Evolutionary conservation across 345 rosid genomes (phyloP).

Genomic region (Salix koriyanagi): DNA sequence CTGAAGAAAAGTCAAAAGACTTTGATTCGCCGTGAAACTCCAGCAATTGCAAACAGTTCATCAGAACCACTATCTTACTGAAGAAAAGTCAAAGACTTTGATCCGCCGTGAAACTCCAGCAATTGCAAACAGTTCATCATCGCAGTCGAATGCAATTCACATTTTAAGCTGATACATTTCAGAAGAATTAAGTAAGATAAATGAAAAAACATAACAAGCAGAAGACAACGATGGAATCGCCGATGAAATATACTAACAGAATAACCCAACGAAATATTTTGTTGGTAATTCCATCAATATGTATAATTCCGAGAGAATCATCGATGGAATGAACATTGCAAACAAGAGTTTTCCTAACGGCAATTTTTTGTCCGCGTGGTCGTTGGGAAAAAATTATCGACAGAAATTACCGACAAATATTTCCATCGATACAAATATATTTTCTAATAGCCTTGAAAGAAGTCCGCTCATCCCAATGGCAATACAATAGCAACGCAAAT

Average conservation of each 20-base stretch:
- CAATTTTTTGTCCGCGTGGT: too few species aligned
- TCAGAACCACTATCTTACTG: slow-evolving; percentile 72
- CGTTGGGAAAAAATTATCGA: too few species aligned
- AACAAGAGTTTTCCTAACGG: too few species aligned
- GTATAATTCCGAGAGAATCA: too few species aligned
- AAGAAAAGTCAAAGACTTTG: slow-evolving; percentile 89
- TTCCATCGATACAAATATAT: too few species aligned
- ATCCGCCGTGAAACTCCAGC: slow-evolving; percentile 97
- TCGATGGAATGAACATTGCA: too few species aligned
- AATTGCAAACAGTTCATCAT: slow-evolving; percentile 92
- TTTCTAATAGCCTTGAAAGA: too few species aligned
- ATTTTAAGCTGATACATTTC: slow-evolving; percentile 9
- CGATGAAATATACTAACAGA: accelerated
- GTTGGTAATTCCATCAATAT: too few species aligned
- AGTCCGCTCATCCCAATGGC: too few species aligned
- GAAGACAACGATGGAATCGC: background rate
- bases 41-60: slow-evolving; percentile 95
- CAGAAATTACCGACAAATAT: too few species aligned
- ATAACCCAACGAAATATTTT: too few species aligned
- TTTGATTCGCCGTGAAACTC: slow-evolving; percentile 93
- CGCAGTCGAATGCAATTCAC: slow-evolving; percentile 68
- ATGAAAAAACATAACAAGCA: background rate
- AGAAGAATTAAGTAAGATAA: background rate
- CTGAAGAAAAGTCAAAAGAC: slow-evolving; percentile 89
- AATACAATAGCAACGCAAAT: too few species aligned